Percentiles rank a stretch among this genome's conserved stretches.
Evolutionary conservation across 805 yeast genomes (phyloP).

Genomic region (Saccharomycopsis malanga): DNA sequence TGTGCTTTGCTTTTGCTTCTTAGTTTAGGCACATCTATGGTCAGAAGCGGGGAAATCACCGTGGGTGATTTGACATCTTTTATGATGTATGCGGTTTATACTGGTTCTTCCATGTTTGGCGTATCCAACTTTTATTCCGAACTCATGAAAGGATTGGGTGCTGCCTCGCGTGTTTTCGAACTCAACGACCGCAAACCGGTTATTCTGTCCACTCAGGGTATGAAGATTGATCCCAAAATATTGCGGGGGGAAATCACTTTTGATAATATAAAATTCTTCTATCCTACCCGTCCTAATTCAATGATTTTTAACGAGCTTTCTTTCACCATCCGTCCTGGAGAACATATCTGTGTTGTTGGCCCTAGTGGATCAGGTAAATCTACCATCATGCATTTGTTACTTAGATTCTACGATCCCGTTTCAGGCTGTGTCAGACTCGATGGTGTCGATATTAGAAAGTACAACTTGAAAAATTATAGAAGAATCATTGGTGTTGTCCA

Average conservation of each 20-base stretch:
- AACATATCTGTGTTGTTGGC: conserved; percentile 89
- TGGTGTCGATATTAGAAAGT: conserved; percentile 50
- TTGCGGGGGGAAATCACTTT: conserved; percentile 53
- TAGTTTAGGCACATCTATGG: conserved; percentile 77
- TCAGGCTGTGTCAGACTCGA: conserved; percentile 61
- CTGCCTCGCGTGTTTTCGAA: conserved; percentile 87
- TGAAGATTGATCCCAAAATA: conserved; percentile 30
- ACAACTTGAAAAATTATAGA: conserved; percentile 69
- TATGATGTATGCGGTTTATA: conserved; percentile 91
- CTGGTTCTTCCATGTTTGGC: conserved; percentile 90
- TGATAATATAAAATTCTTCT: conserved; percentile 56
- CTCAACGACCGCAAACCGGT: conserved; percentile 69
- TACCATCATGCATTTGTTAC: conserved; percentile 69
- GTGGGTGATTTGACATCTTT: conserved; percentile 88
- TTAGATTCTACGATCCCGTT: conserved; percentile 78
- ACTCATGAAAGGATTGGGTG: conserved; percentile 95
- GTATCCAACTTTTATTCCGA: conserved; percentile 87
- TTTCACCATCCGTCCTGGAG: conserved; percentile 65
- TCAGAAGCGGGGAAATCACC: conserved; percentile 64
- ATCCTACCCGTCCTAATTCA: conserved; percentile 78
- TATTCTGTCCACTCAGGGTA: conserved; percentile 62
- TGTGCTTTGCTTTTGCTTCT: conserved; percentile 68
- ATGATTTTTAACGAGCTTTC: conserved; percentile 55
- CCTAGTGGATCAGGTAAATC: conserved; percentile 98
- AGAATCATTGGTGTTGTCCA: conserved; percentile 80